Percentiles rank a stretch among this genome's conserved stretches.
These are phyloP conservation scores for Naegleria fowleri DNA, from an alignment of 208 protist genomes.

Conservation along the genomic window DNA sequence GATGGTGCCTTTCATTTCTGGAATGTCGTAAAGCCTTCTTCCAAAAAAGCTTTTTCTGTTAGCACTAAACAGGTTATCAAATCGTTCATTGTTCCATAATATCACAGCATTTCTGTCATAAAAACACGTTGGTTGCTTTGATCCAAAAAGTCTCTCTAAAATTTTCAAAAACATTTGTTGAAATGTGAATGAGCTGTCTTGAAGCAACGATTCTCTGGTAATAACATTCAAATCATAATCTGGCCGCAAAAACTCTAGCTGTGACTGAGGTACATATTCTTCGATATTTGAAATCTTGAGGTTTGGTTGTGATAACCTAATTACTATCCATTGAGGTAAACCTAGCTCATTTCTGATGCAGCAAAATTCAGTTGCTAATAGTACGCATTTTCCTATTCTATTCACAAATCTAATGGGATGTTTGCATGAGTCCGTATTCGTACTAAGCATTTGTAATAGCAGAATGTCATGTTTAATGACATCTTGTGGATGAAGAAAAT, in stretches of 20 bases:
- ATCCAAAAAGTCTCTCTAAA: not conserved
- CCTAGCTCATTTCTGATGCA: not conserved
- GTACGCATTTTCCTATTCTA: not conserved
- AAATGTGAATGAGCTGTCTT: not conserved
- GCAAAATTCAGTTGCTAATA: not conserved
- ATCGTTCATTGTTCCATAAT: not conserved
- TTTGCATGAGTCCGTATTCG: not conserved
- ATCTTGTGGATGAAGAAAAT: not conserved
- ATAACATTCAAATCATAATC: not conserved
- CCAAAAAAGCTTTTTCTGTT: not conserved
- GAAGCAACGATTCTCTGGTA: not conserved
- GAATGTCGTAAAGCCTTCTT: not conserved
- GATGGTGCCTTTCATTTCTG: not conserved
- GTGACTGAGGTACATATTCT: not conserved
- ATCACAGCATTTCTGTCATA: not conserved
- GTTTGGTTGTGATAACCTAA: not conserved
- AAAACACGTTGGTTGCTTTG: slow-evolving; percentile 1
- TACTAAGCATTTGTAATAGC: not conserved
- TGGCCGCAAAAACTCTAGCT: not conserved
- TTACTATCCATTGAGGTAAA: not conserved
- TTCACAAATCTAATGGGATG: not conserved
- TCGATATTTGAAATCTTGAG: not conserved
- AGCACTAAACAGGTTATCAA: not conserved
- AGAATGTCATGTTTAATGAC: not conserved
- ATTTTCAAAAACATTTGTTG: not conserved